Conservation (phyloP, 2,329 filamentous ascomycete species). For the Sordariomycetes sp. region DNA sequence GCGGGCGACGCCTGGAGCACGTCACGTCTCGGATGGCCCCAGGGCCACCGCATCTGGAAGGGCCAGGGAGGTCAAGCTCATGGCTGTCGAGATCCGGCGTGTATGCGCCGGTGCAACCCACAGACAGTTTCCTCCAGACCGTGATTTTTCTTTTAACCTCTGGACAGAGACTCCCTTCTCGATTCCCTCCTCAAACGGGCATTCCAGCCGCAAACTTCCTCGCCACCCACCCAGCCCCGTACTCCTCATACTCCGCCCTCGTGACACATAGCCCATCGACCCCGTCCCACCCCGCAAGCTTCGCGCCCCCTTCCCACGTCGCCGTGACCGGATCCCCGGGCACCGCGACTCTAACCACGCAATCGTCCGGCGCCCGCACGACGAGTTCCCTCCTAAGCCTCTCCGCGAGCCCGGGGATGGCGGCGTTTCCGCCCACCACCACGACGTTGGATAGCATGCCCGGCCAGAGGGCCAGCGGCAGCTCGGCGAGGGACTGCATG, state of each 20-base stretch:
- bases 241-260: slow-evolving; percentile 79
- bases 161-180: background rate
- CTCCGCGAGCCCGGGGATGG: slow-evolving; percentile 69
- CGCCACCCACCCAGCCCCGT: slow-evolving; percentile 62
- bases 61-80: no score
- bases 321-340: slow-evolving; percentile 63
- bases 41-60: no score
- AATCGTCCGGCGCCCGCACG: slow-evolving; percentile 60
- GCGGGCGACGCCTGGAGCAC: no score
- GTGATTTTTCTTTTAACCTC: background rate
- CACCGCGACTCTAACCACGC: slow-evolving; percentile 58
- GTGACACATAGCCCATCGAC: slow-evolving; percentile 63
- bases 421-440: slow-evolving; percentile 74
- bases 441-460: slow-evolving; percentile 76
- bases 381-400: slow-evolving; percentile 66
- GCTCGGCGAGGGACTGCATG: slow-evolving; percentile 57
- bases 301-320: slow-evolving; percentile 77
- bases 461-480: slow-evolving; percentile 77
- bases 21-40: no score
- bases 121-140: no score
- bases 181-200: background rate
- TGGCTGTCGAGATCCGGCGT: no score
- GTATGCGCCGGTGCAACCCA: no score
- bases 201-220: slow-evolving; percentile 48
- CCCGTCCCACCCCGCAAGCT: slow-evolving; percentile 56